Evolutionary conservation across 73 alveolate genomes (phyloP).

Genomic region (Uronychia setigera): DNA sequence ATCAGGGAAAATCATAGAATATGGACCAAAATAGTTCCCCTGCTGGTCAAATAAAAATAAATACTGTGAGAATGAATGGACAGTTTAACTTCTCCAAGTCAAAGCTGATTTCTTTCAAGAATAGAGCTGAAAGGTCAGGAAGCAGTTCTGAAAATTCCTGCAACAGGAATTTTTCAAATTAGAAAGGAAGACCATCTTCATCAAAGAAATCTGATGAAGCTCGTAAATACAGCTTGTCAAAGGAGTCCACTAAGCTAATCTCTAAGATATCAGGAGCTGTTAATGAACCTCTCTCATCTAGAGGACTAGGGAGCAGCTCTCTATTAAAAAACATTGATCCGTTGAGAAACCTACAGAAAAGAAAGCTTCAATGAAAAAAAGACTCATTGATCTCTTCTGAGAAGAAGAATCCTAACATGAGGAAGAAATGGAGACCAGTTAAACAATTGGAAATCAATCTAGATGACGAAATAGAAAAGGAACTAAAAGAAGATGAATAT

Average conservation of each 20-base stretch:
- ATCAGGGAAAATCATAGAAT: too few species aligned
- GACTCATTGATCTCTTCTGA: too few species aligned
- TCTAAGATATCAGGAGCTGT: background rate
- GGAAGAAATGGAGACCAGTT: background rate
- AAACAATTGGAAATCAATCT: background rate
- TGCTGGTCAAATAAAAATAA: too few species aligned
- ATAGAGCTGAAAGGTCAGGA: background rate
- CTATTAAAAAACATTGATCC: too few species aligned
- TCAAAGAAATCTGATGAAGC: background rate
- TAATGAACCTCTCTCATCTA: background rate
- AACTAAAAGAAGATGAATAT: too few species aligned
- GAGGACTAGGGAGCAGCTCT: too few species aligned
- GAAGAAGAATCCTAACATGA: background rate
- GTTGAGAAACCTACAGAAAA: too few species aligned
- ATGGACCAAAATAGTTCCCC: too few species aligned
- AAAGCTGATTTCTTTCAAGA: background rate
- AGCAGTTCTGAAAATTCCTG: background rate
- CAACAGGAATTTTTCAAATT: background rate
- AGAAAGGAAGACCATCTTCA: background rate
- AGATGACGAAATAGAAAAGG: too few species aligned
- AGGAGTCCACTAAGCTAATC: background rate
- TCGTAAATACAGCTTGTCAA: background rate
- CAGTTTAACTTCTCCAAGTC: background rate
- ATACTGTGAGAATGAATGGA: background rate
- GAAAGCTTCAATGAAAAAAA: background rate